Base-by-base conservation (phyloP, 345 rosid species). In the Erysimum cheiranthoides region DNA sequence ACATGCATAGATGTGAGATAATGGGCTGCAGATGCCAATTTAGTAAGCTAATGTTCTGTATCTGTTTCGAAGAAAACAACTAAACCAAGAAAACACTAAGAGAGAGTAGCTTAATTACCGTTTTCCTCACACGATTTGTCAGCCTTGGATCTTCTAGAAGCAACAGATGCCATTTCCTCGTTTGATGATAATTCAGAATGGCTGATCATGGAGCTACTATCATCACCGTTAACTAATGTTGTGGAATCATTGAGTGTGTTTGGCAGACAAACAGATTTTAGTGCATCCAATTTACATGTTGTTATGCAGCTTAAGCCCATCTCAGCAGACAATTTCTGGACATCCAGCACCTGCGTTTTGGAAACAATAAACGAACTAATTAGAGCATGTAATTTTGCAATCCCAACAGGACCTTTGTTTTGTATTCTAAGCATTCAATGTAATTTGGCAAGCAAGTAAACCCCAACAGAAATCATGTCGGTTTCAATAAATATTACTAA, bases 281-380 rank as follows among this genome's bases (percentile, higher is more conserved):
- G 92, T 59, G 97, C 96, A 77, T 95, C 98, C 71, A 95, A 66
- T 79, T 86, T 95, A 75, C 84, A 90, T 6, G 98, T 84, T 16
- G 81, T 89, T 75, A 95, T 90, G 81, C 94, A 92, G 43, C 80
- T 88, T 80, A 92, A 84, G 14, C 97, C 86, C 91, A 92, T 78
- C 86, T 95, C 99, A 32, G 89, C 87, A 80, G 90, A 90, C 86
- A 90, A 77, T 52, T 90, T 90, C 78, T 90, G 84, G 68, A 92
- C 84, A 82, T 88, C 88, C 66, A 85, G 78, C 78, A 92, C 97
- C 97, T 87, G 70, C 28, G 68, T 53, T 75, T 5, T 8, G 14
- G 34, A 45, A 50, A 66, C 59, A 51, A 58, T 17, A 71, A 35
- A 59, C 35, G 2, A 60, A 57, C 27, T 56, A 34, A 64, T 61